Percentiles rank a stretch among this genome's conserved stretches.
phyloP scores from a whole-genome alignment of 2,329 filamentous ascomycete species.

The Ramularia endophylla region DNA sequence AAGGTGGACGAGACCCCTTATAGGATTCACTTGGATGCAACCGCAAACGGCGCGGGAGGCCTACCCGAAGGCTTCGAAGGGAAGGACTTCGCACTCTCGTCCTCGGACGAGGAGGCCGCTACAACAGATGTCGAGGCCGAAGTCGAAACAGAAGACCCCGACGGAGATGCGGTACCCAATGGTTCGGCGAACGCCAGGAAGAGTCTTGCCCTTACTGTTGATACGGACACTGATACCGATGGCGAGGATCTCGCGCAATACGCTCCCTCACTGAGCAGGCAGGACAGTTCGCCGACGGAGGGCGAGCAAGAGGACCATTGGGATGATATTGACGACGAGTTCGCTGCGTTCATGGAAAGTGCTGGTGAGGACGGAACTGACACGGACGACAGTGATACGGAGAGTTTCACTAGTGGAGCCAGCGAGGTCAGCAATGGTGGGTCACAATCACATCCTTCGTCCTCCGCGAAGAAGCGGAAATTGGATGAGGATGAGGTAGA shows the following conservation, averaged over 20 bases:
- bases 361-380: conserved; percentile 50
- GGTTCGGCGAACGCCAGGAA: conserved; percentile 6
- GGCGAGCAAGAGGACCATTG: conserved; percentile 34
- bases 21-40: conserved; percentile 67
- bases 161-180: conserved; percentile 15
- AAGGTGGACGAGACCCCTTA: conserved; percentile 74
- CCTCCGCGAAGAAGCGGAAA: conserved; percentile 27
- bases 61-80: conserved; percentile 27
- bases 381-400: conserved; percentile 18
- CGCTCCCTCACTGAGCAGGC: conserved; percentile 39
- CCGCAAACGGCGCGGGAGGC: conserved; percentile 42
- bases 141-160: conserved; percentile 17
- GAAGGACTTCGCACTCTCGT: conserved; percentile 35
- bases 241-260: conserved; percentile 42
- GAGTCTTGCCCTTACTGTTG: conserved; percentile 16
- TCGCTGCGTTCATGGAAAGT: conserved; percentile 65
- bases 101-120: conserved; percentile 41
- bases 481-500: conserved; percentile 31
- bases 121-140: conserved; percentile 31
- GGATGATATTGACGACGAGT: conserved; percentile 57
- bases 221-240: conserved; percentile 28
- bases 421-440: conserved; percentile 13
- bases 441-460: conserved; percentile 16
- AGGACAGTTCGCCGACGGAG: conserved; percentile 26
- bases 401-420: conserved; percentile 16